Conservation (phyloP, 306 rosid genomes). For the Alnus rubra region DNA sequence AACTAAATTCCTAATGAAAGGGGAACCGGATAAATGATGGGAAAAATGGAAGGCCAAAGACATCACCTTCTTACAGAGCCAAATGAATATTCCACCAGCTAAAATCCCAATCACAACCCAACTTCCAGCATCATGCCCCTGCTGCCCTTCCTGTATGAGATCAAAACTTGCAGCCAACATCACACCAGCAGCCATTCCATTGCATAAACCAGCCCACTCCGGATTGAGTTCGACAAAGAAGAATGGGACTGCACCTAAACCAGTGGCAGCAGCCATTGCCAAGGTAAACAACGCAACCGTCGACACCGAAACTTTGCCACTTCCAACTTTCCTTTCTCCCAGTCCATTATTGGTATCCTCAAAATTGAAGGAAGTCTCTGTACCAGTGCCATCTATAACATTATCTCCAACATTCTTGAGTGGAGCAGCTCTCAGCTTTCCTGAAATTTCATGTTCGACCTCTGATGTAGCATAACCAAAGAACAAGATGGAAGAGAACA, state of each 20-base stretch:
- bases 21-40: conserved; percentile 6
- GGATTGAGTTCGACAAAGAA: conserved; percentile 99
- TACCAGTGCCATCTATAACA: conserved; percentile 83
- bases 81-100: conserved; percentile 89
- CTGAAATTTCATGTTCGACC: conserved; percentile 47
- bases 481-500: conserved; percentile 39
- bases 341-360: conserved; percentile 41
- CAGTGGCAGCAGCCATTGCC: conserved; percentile 99
- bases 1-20: conserved; percentile 11
- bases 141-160: conserved; percentile 94
- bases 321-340: conserved; percentile 60
- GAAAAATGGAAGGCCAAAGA: conserved; percentile 15
- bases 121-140: conserved; percentile 76
- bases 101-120: conserved; percentile 92
- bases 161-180: conserved; percentile 99
- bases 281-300: conserved; percentile 89
- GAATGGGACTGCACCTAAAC: conserved; percentile 97
- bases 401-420: conserved; percentile 64
- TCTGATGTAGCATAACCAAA: conserved; percentile 49
- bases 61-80: conserved; percentile 87
- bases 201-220: conserved; percentile 96
- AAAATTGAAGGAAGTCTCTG: conserved; percentile 49
- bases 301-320: conserved; percentile 77
- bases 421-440: conserved; percentile 64
- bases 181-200: conserved; percentile 99